phyloP scores from a whole-genome alignment of 2,329 filamentous ascomycete species.

The Fusarium oligoseptatum region DNA sequence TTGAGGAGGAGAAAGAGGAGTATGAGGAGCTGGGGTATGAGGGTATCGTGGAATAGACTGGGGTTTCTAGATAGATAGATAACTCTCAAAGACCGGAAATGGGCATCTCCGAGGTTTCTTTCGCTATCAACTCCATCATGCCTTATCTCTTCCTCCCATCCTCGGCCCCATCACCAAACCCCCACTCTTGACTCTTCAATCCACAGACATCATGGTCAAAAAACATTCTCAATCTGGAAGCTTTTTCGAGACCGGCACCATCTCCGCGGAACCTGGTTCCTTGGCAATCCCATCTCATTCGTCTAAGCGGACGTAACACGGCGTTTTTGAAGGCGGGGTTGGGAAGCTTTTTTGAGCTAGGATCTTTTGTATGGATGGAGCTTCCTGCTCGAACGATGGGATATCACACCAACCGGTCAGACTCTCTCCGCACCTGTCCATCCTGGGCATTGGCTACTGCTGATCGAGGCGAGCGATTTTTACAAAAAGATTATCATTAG shows the following conservation, averaged over 20 bases:
- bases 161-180: neutral
- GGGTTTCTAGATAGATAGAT: neutral
- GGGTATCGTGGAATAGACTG: neutral
- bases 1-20: slow-evolving; percentile 14
- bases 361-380: neutral
- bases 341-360: neutral
- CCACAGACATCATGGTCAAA: neutral
- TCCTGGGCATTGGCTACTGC: neutral
- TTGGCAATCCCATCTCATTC: slow-evolving; percentile 1
- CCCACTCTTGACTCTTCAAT: neutral
- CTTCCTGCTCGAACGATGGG: neutral
- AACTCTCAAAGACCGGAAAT: neutral
- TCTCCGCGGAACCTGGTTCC: neutral
- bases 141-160: neutral
- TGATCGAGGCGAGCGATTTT: neutral
- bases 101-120: neutral
- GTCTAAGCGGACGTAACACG: neutral
- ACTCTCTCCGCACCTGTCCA: neutral
- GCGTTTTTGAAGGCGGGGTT: neutral
- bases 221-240: neutral
- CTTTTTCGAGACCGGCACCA: neutral
- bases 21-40: slow-evolving; percentile 45
- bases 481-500: neutral
- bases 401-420: slow-evolving; percentile 2
- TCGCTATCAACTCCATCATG: neutral